These are phyloP conservation scores for Colletotrichum paranaense DNA, from an alignment of 2,329 filamentous ascomycete genomes.

Conservation along the genomic window DNA sequence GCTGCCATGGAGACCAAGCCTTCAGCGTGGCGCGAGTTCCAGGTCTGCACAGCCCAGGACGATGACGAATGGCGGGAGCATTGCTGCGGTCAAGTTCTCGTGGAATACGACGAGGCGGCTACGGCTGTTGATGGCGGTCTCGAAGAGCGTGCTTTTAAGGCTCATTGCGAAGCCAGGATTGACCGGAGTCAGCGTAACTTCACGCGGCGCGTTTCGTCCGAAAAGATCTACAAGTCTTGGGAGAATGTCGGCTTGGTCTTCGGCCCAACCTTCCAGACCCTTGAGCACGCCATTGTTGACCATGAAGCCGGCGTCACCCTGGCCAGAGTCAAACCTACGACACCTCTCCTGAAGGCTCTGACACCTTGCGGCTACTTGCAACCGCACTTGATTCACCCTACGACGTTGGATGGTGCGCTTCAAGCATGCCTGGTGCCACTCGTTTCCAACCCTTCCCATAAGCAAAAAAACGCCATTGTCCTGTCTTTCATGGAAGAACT, in stretches of 20 bases:
- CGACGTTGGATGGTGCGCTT: slow-evolving; percentile 26
- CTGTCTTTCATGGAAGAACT: slow-evolving; percentile 15
- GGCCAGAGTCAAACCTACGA: not conserved
- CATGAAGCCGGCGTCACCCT: not conserved
- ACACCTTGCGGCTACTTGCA: slow-evolving; percentile 30
- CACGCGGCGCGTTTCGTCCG: not conserved
- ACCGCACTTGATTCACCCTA: slow-evolving; percentile 31
- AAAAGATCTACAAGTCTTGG: not conserved
- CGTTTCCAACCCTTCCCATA: not conserved
- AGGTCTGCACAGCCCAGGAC: slow-evolving; percentile 19
- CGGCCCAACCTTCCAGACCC: slow-evolving; percentile 27
- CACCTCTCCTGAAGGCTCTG: slow-evolving; percentile 12
- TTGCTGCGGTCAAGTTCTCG: not conserved
- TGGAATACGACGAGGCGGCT: not conserved
- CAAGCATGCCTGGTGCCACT: not conserved
- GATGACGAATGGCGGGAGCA: slow-evolving; percentile 16
- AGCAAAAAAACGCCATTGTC: slow-evolving; percentile 15
- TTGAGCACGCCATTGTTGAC: slow-evolving; percentile 5
- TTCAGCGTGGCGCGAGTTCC: slow-evolving; percentile 18
- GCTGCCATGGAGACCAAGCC: not conserved
- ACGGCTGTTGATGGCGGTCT: slow-evolving; percentile 8
- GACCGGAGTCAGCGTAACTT: not conserved
- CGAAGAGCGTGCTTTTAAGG: not conserved
- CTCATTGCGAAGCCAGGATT: not conserved
- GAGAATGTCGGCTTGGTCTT: slow-evolving; percentile 15